A percentile compares a stretch with the other conserved stretches of the same genome.
phyloP scores from a whole-genome alignment of 2,329 filamentous ascomycete species.

The Nigrospora sphaerica region DNA sequence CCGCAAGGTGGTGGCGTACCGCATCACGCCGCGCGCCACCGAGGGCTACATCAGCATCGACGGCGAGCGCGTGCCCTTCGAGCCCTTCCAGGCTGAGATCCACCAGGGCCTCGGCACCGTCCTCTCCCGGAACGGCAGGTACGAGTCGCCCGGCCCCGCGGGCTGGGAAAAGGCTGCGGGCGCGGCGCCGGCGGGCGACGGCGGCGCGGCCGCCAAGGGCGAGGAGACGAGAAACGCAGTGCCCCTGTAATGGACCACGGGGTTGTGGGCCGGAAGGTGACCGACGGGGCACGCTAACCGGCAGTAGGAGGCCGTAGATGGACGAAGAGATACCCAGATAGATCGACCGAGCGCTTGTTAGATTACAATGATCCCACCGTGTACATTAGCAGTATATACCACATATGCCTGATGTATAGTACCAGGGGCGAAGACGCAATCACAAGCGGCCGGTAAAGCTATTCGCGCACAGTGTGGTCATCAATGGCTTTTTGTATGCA shows the following conservation, averaged over 20 bases:
- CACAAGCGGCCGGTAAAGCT: not conserved
- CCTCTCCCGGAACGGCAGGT: constrained; percentile 68
- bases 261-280: not conserved
- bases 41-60: constrained; percentile 91
- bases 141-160: constrained; percentile 55
- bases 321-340: constrained; percentile 4
- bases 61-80: constrained; percentile 80
- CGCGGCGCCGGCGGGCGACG: not conserved
- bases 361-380: no score
- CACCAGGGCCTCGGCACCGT: constrained; percentile 77
- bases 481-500: not conserved
- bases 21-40: constrained; percentile 68
- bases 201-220: no score
- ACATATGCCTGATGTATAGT: no score
- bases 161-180: constrained; percentile 36
- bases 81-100: constrained; percentile 85
- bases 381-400: no score
- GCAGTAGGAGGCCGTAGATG: not conserved
- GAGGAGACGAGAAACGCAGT: no score
- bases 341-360: not conserved
- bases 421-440: no score
- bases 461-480: not conserved
- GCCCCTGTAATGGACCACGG: no score
- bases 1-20: constrained; percentile 79
- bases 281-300: not conserved